phyloP scores from a whole-genome alignment of 768 basidiomycete species.

The Auriscalpium vulgare region DNA sequence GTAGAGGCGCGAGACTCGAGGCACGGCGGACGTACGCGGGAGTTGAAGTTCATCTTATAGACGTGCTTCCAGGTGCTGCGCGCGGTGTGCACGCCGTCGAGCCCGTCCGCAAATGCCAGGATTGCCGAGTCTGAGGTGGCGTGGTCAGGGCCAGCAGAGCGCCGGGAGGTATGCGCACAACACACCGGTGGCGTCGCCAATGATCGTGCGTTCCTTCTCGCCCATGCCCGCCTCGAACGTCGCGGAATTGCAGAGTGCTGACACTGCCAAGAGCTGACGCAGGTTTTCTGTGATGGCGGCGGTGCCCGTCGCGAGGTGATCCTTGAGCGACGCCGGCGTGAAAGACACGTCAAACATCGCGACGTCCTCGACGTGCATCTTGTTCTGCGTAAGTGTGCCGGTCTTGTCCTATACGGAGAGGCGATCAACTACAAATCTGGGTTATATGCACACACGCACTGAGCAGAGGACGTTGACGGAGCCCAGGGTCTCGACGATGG shows the following conservation, averaged over 20 bases:
- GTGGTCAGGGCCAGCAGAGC: too few species aligned
- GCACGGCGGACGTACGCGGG: conserved; percentile 25
- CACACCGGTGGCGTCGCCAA: conserved; percentile 50
- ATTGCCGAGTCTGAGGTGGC: conserved; percentile 39
- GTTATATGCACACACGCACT: not conserved
- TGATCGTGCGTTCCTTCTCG: conserved; percentile 25
- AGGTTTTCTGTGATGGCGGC: conserved; percentile 11
- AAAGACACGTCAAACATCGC: conserved; percentile 28
- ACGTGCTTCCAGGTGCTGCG: conserved; percentile 15
- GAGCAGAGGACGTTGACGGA: conserved; percentile 46
- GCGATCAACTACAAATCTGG: not conserved
- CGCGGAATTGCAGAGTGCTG: conserved; percentile 45
- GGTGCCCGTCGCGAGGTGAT: not conserved
- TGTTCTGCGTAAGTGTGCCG: conserved; percentile 53
- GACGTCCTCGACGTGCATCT: conserved; percentile 46
- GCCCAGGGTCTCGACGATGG: conserved; percentile 62
- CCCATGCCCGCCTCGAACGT: conserved; percentile 29
- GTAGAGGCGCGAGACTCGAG: not conserved
- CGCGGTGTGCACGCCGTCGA: conserved; percentile 7
- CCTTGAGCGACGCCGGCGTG: conserved; percentile 8
- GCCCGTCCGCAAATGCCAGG: conserved; percentile 38
- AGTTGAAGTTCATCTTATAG: conserved; percentile 28
- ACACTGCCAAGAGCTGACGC: conserved; percentile 28
- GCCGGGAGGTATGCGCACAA: not conserved
- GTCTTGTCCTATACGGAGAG: conserved; percentile 38